Base-by-base conservation (phyloP, 495 filamentous ascomycete genomes). In the Aspergillus homomorphus region DNA sequence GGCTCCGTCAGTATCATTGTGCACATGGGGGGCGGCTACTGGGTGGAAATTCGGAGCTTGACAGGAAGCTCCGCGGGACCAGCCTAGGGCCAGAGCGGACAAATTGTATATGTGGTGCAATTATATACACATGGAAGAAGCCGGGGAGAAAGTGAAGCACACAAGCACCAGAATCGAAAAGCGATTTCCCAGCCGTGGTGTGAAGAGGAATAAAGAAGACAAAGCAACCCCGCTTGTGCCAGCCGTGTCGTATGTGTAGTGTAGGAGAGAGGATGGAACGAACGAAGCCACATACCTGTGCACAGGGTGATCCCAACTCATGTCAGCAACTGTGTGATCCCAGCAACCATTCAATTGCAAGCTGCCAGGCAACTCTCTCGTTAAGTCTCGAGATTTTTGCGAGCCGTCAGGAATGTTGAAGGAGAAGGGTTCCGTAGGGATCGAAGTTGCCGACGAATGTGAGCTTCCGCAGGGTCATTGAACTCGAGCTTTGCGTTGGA, bases 241-340 rank as follows among this genome's bases (percentile, higher is more conserved):
- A 49, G 45, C 6, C 45, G 44, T 21, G n/a, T 23, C 20, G 53
- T 21, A 56, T 33, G 49, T 54, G 56, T 54, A 21, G 49, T 54
- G 56, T 54, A 21, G 55, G 46, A 54, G 33, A 38, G 33, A 38
- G 33, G 50, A 51, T 38, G 45, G 65, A 57, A 61, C 61, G 57
- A 54, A 38, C 33, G 2, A 14, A 6, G 4, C 12, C 33, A 67
- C 80, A 78, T 84, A 88, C 87, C 87, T 89, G 75, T 87, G 84
- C 69, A 80, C 80, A 69, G 78, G 80, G 71, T 85, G 81, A 79
- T 89, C 87, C 81, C 83, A 88, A 84, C 84, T 90, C 87, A 90
- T 90, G 71, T 74, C 75, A 73, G 74, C 73, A 75, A 73, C 66
- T 64, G 57, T 64, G 61, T 65, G 58, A 62, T 66, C 72, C 72